Conservation (phyloP, 2,329 filamentous ascomycete genomes). For the Annulohypoxylon truncatum region DNA sequence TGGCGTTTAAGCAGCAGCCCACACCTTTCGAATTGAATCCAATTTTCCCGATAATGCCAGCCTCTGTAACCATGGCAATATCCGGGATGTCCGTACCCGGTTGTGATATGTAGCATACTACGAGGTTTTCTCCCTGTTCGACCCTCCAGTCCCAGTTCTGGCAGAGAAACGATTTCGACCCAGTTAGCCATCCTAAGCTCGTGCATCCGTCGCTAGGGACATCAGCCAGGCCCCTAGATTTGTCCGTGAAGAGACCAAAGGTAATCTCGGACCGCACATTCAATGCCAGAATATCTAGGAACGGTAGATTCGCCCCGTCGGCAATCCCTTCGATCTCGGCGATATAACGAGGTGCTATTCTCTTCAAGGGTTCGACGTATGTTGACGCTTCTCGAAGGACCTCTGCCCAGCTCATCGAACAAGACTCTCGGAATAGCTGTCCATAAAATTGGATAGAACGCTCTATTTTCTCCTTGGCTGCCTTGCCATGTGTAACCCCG, state of each 20-base stretch:
- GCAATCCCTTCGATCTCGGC: constrained; percentile 65
- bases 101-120: constrained; percentile 60
- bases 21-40: constrained; percentile 70
- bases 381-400: constrained; percentile 53
- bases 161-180: constrained; percentile 53
- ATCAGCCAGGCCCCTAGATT: constrained; percentile 12
- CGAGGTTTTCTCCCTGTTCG: constrained; percentile 61
- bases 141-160: constrained; percentile 73
- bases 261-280: constrained; percentile 69
- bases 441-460: constrained; percentile 53
- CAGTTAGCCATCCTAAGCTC: constrained; percentile 58
- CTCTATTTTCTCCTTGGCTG: constrained; percentile 48
- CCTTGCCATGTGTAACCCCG: constrained; percentile 51
- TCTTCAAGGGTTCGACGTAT: constrained; percentile 59
- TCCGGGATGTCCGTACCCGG: constrained; percentile 54
- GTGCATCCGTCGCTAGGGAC: constrained; percentile 66
- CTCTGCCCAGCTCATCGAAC: constrained; percentile 50
- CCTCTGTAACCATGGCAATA: constrained; percentile 68
- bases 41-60: constrained; percentile 73
- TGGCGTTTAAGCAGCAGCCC: constrained; percentile 71
- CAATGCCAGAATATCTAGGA: constrained; percentile 67
- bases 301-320: constrained; percentile 57
- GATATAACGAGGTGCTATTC: constrained; percentile 52
- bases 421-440: constrained; percentile 50
- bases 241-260: constrained; percentile 63